Conservation (phyloP, 768 basidiomycete genomes). For the Auricularia heimuer region DNA sequence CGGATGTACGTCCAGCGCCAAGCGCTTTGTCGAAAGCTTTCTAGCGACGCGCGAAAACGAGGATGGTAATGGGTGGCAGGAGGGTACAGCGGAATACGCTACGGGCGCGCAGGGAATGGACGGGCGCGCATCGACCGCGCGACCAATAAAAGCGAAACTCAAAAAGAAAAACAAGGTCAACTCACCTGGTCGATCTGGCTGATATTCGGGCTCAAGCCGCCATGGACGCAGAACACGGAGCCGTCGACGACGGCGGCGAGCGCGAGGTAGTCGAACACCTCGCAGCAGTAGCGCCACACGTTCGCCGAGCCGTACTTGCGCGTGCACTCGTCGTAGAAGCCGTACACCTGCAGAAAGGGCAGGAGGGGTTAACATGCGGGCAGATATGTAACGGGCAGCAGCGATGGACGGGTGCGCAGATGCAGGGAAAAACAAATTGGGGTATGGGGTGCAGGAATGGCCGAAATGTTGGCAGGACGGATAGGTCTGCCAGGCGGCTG, state of each 20-base stretch:
- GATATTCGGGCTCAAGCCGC: slow-evolving; percentile 85
- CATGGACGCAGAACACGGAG: slow-evolving; percentile 94
- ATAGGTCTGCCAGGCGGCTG: too few species aligned
- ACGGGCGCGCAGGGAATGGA: too few species aligned
- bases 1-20: too few species aligned
- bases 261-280: slow-evolving; percentile 95
- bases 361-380: neutral
- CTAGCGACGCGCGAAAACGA: too few species aligned
- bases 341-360: slow-evolving; percentile 43
- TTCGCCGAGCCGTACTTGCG: slow-evolving; percentile 89
- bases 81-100: too few species aligned
- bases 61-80: too few species aligned
- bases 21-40: too few species aligned
- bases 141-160: too few species aligned
- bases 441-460: too few species aligned
- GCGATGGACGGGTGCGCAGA: neutral
- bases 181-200: slow-evolving; percentile 78
- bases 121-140: too few species aligned
- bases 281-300: slow-evolving; percentile 98
- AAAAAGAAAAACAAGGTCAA: slow-evolving; percentile 1
- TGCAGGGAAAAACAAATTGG: too few species aligned
- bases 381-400: neutral
- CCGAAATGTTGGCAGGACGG: too few species aligned
- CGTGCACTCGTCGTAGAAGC: slow-evolving; percentile 94
- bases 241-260: slow-evolving; percentile 96